Conservation (phyloP, 1,139 yeast species). For the Sugiyamaella paludigena region DNA sequence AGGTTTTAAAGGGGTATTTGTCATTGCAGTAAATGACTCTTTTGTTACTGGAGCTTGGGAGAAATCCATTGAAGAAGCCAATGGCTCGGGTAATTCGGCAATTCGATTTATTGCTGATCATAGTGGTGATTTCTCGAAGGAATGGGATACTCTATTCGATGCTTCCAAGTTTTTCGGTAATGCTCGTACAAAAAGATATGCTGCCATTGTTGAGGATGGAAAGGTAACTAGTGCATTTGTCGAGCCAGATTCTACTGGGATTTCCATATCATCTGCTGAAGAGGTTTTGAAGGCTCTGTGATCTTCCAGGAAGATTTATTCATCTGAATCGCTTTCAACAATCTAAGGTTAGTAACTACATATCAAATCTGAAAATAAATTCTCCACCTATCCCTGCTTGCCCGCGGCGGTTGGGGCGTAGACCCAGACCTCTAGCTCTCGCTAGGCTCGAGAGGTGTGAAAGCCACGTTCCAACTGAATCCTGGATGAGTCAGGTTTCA, state of each 20-base stretch:
- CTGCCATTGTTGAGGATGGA: slow-evolving; percentile 72
- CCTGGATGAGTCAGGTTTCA: too few species aligned
- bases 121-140: slow-evolving; percentile 62
- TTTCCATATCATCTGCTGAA: slow-evolving; percentile 54
- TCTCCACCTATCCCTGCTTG: too few species aligned
- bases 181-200: slow-evolving; percentile 71
- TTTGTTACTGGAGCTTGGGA: slow-evolving; percentile 85
- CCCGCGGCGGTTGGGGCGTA: too few species aligned
- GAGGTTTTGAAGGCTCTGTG: slow-evolving; percentile 40
- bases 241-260: slow-evolving; percentile 79
- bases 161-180: slow-evolving; percentile 73
- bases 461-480: too few species aligned
- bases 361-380: too few species aligned
- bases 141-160: slow-evolving; percentile 65
- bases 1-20: slow-evolving; percentile 59
- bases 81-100: slow-evolving; percentile 22
- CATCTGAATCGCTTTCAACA: slow-evolving; percentile 1
- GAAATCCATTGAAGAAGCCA: slow-evolving; percentile 45
- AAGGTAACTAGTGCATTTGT: slow-evolving; percentile 60
- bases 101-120: slow-evolving; percentile 75
- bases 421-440: too few species aligned
- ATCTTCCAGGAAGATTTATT: not conserved
- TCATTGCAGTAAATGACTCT: slow-evolving; percentile 81
- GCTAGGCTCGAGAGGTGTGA: too few species aligned
- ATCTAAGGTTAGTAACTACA: not conserved